These are phyloP conservation scores for Teunomyces pallodes DNA, from an alignment of 805 yeast species.

Conservation along the genomic window DNA sequence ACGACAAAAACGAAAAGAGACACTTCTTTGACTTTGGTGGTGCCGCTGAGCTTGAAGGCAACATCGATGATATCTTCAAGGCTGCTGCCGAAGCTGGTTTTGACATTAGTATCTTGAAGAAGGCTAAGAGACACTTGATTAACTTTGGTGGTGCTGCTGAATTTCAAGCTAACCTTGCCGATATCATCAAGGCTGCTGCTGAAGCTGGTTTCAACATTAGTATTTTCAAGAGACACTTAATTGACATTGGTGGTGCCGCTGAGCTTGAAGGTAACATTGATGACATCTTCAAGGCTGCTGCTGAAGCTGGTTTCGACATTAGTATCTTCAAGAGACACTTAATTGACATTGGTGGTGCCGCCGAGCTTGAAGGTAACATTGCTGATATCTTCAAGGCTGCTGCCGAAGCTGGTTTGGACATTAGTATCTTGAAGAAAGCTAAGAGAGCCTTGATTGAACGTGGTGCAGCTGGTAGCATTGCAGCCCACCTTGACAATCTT, in stretches of 20 bases:
- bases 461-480: constrained; percentile 3
- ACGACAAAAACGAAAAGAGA: constrained; percentile 2
- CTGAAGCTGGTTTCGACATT: constrained; percentile 3
- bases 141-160: constrained; percentile 10
- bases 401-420: constrained; percentile 9
- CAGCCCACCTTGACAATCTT: not conserved
- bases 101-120: not conserved
- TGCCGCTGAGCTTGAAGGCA: constrained; percentile 8
- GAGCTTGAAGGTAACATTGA: constrained; percentile 10
- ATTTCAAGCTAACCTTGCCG: constrained; percentile 9
- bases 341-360: constrained; percentile 8
- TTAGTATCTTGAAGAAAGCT: constrained; percentile 2
- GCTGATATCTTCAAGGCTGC: constrained; percentile 8
- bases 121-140: constrained; percentile 11
- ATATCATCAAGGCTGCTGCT: constrained; percentile 5
- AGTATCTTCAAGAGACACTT: constrained; percentile 8
- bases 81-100: constrained; percentile 8
- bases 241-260: not conserved
- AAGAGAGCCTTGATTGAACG: not conserved
- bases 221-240: constrained; percentile 1
- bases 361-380: constrained; percentile 8
- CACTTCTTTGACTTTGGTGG: constrained; percentile 9
- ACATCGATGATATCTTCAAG: constrained; percentile 3
- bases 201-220: constrained; percentile 5
- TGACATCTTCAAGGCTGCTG: constrained; percentile 7